Percentiles rank a stretch among this genome's conserved stretches.
These are phyloP conservation scores for Suhomyces panamericanus DNA, from an alignment of 1,139 yeast species.

Conservation along the genomic window DNA sequence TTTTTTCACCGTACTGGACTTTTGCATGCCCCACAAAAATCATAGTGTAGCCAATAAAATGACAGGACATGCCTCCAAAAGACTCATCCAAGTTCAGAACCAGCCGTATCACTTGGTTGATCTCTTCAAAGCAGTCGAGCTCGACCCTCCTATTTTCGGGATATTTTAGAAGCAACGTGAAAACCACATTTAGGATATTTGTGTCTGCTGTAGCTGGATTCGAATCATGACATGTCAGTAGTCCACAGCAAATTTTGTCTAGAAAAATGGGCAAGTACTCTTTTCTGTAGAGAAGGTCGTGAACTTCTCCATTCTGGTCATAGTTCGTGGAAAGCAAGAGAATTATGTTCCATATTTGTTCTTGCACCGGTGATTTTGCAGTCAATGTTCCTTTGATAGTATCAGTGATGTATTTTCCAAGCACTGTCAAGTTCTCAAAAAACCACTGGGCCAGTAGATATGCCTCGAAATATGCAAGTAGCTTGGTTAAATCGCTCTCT, in stretches of 20 bases:
- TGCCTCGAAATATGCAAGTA: slow-evolving; percentile 12
- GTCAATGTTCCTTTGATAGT: neutral
- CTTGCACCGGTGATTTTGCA: neutral
- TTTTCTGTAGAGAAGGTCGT: slow-evolving; percentile 1
- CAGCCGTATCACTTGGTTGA: slow-evolving; percentile 5
- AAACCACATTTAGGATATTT: slow-evolving; percentile 12
- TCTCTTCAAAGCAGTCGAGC: neutral
- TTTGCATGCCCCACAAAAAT: slow-evolving; percentile 16
- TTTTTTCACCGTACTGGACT: neutral
- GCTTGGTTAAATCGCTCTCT: neutral
- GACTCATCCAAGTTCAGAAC: slow-evolving; percentile 3
- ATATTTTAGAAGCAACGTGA: slow-evolving; percentile 10
- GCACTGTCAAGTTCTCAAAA: slow-evolving; percentile 6
- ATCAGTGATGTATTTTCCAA: neutral
- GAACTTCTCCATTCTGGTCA: slow-evolving; percentile 1
- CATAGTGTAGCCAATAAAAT: slow-evolving; percentile 19
- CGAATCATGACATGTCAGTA: neutral
- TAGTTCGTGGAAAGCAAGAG: slow-evolving; percentile 11
- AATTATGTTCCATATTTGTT: slow-evolving; percentile 6
- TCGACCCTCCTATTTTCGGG: slow-evolving; percentile 1
- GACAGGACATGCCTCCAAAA: slow-evolving; percentile 8
- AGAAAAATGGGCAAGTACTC: slow-evolving; percentile 1
- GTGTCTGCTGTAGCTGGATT: neutral
- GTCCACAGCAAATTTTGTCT: neutral
- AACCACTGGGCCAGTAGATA: slow-evolving; percentile 5